Percentiles rank a stretch among this genome's conserved stretches.
These are phyloP conservation scores for Hypomontagnella submonticulosa DNA, from an alignment of 495 filamentous ascomycete genomes.

Conservation along the genomic window DNA sequence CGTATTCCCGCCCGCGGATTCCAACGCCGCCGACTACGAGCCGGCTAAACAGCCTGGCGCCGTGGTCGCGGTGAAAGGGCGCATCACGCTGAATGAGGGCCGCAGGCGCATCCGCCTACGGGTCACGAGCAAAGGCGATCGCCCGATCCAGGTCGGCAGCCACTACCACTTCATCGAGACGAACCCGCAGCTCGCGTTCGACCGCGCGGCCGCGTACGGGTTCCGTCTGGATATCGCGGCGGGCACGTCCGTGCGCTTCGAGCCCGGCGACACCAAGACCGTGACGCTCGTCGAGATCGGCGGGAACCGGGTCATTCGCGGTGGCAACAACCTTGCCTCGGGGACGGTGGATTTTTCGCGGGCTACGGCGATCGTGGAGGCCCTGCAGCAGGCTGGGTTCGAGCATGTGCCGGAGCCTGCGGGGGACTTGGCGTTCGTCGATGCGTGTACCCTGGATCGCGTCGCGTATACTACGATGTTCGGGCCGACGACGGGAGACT, in stretches of 20 bases:
- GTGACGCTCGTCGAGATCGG: slow-evolving; percentile 94
- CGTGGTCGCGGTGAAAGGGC: slow-evolving; percentile 75
- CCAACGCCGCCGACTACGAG: slow-evolving; percentile 73
- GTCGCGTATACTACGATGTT: slow-evolving; percentile 87
- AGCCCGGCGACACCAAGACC: slow-evolving; percentile 92
- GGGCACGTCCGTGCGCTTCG: slow-evolving; percentile 93
- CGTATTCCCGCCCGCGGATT: slow-evolving; percentile 69
- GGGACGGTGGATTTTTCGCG: slow-evolving; percentile 73
- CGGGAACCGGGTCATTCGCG: slow-evolving; percentile 81
- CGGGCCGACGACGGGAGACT: slow-evolving; percentile 89
- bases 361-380: slow-evolving; percentile 70
- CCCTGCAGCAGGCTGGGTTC: slow-evolving; percentile 78
- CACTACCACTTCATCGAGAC: slow-evolving; percentile 98
- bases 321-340: slow-evolving; percentile 82
- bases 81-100: slow-evolving; percentile 77
- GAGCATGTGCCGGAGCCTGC: slow-evolving; percentile 75
- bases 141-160: slow-evolving; percentile 92
- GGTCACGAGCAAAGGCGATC: slow-evolving; percentile 88
- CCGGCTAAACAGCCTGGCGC: slow-evolving; percentile 79
- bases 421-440: slow-evolving; percentile 61
- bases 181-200: slow-evolving; percentile 91
- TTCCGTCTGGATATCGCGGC: slow-evolving; percentile 90
- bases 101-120: slow-evolving; percentile 76
- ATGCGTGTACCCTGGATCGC: slow-evolving; percentile 77
- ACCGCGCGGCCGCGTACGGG: slow-evolving; percentile 85